Conservation (phyloP, 495 filamentous ascomycete species). For the Lichina pygmaea region DNA sequence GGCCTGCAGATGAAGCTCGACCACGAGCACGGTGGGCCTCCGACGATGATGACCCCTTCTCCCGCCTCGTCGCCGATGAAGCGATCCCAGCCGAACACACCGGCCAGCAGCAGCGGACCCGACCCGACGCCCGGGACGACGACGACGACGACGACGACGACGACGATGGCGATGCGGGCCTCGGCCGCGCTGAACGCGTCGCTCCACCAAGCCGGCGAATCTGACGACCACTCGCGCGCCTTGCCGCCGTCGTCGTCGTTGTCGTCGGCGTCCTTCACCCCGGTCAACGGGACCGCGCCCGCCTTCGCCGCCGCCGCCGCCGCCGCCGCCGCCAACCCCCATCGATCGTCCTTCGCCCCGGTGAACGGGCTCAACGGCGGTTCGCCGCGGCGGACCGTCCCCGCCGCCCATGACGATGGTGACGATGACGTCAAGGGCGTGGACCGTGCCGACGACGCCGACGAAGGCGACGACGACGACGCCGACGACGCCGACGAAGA, state of each 20-base stretch:
- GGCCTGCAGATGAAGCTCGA: slow-evolving; percentile 93
- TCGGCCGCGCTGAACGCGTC: no score
- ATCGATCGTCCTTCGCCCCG: slow-evolving; percentile 25
- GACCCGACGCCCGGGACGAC: background rate
- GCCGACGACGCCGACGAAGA: slow-evolving; percentile 27
- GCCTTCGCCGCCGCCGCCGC: slow-evolving; percentile 44
- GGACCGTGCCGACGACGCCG: no score
- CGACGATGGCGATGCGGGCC: background rate
- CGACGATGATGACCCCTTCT: slow-evolving; percentile 89
- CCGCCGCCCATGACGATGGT: no score
- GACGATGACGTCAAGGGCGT: no score
- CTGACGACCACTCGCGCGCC: slow-evolving; percentile 24
- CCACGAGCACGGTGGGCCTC: slow-evolving; percentile 72
- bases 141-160: background rate
- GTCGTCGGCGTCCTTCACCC: slow-evolving; percentile 43
- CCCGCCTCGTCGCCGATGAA: slow-evolving; percentile 69
- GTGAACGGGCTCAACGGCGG: no score
- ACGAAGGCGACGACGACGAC: no score
- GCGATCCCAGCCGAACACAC: slow-evolving; percentile 39
- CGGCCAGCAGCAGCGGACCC: slow-evolving; percentile 43
- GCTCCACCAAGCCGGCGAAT: slow-evolving; percentile 25
- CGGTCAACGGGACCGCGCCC: slow-evolving; percentile 56
- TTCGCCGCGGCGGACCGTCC: no score
- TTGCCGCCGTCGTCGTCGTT: slow-evolving; percentile 20
- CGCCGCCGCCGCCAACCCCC: no score